Conservation (phyloP, 2,329 filamentous ascomycete species). For the Neonectria ditissima region DNA sequence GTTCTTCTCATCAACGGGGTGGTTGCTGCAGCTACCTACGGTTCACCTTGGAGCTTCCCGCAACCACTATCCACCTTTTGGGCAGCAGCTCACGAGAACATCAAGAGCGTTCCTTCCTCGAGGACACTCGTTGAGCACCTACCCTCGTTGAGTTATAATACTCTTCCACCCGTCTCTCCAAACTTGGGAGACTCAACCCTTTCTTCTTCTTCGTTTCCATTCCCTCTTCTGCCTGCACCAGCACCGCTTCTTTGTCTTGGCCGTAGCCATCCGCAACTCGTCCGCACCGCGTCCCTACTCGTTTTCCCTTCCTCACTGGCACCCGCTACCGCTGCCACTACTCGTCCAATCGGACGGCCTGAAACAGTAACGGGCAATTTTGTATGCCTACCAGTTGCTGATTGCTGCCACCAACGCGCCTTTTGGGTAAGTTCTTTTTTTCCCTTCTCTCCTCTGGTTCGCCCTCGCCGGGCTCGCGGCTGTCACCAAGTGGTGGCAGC, state of each 20-base stretch:
- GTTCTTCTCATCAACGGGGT: neutral
- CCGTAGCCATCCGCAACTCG: conserved; percentile 9
- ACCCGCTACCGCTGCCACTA: conserved; percentile 17
- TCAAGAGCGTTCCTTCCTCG: conserved; percentile 29
- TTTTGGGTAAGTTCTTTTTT: conserved; percentile 47
- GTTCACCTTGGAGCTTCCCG: neutral
- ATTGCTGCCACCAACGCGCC: conserved; percentile 47
- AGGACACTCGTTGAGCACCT: conserved; percentile 1
- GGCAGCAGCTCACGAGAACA: conserved; percentile 1
- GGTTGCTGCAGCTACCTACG: neutral
- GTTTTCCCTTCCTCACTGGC: conserved; percentile 23
- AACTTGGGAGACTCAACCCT: conserved; percentile 2
- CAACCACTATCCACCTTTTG: neutral
- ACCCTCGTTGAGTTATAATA: neutral
- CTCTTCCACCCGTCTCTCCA: neutral
- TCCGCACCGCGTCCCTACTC: conserved; percentile 10
- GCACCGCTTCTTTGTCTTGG: conserved; percentile 11
- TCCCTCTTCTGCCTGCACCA: conserved; percentile 8
- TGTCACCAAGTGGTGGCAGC: neutral
- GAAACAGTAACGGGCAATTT: conserved; percentile 33
- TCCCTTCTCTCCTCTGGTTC: conserved; percentile 5
- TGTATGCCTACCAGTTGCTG: conserved; percentile 56
- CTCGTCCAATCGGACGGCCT: conserved; percentile 38
- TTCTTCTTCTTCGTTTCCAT: conserved; percentile 20
- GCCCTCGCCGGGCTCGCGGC: conserved; percentile 2